These are phyloP conservation scores for Pichia sorboxylosa DNA, from an alignment of 1,139 yeast species.

Conservation along the genomic window DNA sequence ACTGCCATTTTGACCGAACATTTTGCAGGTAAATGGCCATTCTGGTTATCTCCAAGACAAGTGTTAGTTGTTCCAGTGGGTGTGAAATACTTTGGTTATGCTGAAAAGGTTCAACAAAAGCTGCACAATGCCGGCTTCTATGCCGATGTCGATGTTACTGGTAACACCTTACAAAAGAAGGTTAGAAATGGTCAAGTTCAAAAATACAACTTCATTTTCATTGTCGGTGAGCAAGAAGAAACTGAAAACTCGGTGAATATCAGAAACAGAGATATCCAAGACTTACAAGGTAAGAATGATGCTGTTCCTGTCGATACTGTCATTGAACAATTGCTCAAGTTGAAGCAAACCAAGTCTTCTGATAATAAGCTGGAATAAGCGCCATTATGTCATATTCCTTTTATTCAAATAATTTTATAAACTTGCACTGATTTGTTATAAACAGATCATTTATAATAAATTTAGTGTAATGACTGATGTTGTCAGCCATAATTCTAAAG, in stretches of 20 bases:
- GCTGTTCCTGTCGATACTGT: slow-evolving; percentile 63
- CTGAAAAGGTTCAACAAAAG: slow-evolving; percentile 60
- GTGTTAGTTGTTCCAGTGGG: slow-evolving; percentile 84
- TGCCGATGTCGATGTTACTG: slow-evolving; percentile 85
- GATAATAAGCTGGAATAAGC: slow-evolving; percentile 42
- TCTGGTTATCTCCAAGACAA: slow-evolving; percentile 95
- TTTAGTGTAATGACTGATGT: too few relatives aligned
- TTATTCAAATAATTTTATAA: background rate
- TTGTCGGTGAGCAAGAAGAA: slow-evolving; percentile 93
- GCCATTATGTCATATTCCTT: too few relatives aligned
- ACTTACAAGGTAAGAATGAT: slow-evolving; percentile 81
- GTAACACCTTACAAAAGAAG: slow-evolving; percentile 93
- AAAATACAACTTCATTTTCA: slow-evolving; percentile 87
- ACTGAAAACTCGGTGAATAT: slow-evolving; percentile 68
- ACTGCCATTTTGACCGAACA: slow-evolving; percentile 86
- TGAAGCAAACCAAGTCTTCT: slow-evolving; percentile 57
- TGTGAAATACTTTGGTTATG: slow-evolving; percentile 81
- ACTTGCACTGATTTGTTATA: too few relatives aligned
- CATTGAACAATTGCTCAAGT: slow-evolving; percentile 48
- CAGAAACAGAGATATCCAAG: slow-evolving; percentile 84
- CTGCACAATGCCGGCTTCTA: slow-evolving; percentile 65
- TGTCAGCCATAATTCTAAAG: too few relatives aligned
- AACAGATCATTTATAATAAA: too few relatives aligned
- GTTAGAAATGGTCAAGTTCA: slow-evolving; percentile 88
- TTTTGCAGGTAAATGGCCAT: slow-evolving; percentile 93